Evolutionary conservation across 352 stramenopile species (phyloP).

Genomic region (Phytopythium litorale): DNA sequence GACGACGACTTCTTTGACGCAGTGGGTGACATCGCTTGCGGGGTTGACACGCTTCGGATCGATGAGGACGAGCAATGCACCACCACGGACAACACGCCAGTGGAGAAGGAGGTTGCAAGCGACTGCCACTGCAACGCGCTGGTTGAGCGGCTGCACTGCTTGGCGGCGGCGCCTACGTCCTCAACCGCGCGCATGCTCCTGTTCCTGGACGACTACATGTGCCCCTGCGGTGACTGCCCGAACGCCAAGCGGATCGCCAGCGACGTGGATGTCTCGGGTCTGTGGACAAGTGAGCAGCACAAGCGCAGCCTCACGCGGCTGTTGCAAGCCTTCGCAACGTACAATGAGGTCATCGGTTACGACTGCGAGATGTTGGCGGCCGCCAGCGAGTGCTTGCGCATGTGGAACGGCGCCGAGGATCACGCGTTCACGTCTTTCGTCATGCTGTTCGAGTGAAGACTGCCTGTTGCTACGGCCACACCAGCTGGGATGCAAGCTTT

Average conservation of each 20-base stretch:
- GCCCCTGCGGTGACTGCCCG: conserved; percentile 55
- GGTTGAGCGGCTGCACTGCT: conserved; percentile 22
- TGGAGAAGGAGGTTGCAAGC: conserved; percentile 9
- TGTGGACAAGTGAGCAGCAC: conserved; percentile 18
- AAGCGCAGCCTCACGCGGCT: conserved; percentile 40
- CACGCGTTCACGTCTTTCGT: conserved; percentile 62
- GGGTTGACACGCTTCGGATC: too few relatives aligned
- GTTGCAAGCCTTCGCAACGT: conserved; percentile 67
- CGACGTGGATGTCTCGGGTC: conserved; percentile 38
- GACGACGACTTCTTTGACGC: conserved; percentile 24
- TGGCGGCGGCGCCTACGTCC: conserved; percentile 15
- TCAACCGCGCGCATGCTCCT: conserved; percentile 13
- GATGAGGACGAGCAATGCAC: conserved; percentile 1
- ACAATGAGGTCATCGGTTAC: conserved; percentile 66
- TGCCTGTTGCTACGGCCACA: too few relatives aligned
- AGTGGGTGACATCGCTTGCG: conserved; percentile 3
- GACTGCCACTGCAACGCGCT: conserved; percentile 26
- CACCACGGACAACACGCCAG: neutral
- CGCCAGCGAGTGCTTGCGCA: conserved; percentile 45
- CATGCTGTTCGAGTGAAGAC: conserved; percentile 35
- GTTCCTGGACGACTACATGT: conserved; percentile 62
- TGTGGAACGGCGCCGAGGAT: conserved; percentile 62
- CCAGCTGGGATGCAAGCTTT: neutral
- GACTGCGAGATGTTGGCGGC: conserved; percentile 43
- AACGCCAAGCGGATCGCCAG: conserved; percentile 44